A percentile compares a stretch with the other conserved stretches of the same genome.
These are phyloP conservation scores for Fusarium torreyae DNA, from an alignment of 2,329 filamentous ascomycete genomes.

Conservation along the genomic window DNA sequence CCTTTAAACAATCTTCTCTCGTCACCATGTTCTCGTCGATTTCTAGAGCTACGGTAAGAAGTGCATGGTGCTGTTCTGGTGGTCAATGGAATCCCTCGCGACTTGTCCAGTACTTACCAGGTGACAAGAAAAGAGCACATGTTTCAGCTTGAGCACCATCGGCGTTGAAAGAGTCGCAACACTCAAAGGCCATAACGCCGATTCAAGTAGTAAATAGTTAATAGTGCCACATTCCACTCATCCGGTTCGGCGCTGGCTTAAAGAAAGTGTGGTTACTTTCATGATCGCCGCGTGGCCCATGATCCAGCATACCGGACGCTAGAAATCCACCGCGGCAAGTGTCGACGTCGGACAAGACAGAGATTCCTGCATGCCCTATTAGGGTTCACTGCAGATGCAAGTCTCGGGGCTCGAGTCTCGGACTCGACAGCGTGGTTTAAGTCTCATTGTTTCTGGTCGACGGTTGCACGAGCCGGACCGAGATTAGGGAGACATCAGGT, in stretches of 20 bases:
- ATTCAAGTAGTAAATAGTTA: conserved; percentile 4
- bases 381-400: conserved; percentile 35
- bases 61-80: neutral
- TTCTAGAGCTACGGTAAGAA: neutral
- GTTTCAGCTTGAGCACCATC: conserved; percentile 1
- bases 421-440: conserved; percentile 32
- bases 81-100: neutral
- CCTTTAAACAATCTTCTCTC: neutral
- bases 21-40: neutral
- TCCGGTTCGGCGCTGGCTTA: conserved; percentile 5
- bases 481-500: conserved; percentile 23
- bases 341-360: conserved; percentile 18
- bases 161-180: neutral
- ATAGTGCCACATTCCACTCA: conserved; percentile 14
- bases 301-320: conserved; percentile 10
- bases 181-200: neutral
- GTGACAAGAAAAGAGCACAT: neutral
- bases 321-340: conserved; percentile 4
- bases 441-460: conserved; percentile 18
- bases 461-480: conserved; percentile 16
- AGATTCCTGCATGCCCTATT: conserved; percentile 19
- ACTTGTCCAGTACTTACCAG: neutral
- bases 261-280: conserved; percentile 18
- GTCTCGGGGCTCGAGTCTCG: conserved; percentile 34
- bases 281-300: conserved; percentile 12